Base-by-base conservation (phyloP, 805 yeast genomes). In the Cyberlindnera bimundalis region DNA sequence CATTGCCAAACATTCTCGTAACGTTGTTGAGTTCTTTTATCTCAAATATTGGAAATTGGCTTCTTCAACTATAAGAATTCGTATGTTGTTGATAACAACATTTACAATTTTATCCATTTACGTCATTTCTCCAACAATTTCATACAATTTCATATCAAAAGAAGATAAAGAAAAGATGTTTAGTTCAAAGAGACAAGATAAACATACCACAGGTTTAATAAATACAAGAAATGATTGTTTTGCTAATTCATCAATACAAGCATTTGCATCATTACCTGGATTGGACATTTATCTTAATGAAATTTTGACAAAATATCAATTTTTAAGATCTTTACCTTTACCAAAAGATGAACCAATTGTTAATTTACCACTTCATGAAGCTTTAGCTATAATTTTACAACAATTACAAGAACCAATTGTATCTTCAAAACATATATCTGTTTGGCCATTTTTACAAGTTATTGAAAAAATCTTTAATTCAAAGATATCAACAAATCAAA, bases 151-250 rank as follows among this genome's bases (percentile, higher is more conserved):
- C 34, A 38, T 45, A 27, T 35, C 51, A 2, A 40, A 51, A 34
- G 53, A 55, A 19, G 46, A 51, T 13, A 45, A 49, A 46, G 30
- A 41, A 28, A 48, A 46, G 41, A 59, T 56, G 64, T 55, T 61
- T 40, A 51, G 52, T 62, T 50, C 70, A 66, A 74, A 71, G 40
- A 66, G 93, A 56, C 79, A 83, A 7, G 91, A 84, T 50, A 81
- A 75, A 49, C 68, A 77, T 54, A 83, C 96, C 10, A 87, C 93
- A 0, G 97, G 97, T 3, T 66, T 91, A 33, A 71, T 81, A 50
- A 93, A 91, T 60, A 70, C 81, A 48, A 75, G 90, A 45, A 86
- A 87, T 50, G 96, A 89, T 59, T 91, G 99, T 61, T 91, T 87
- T 66, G 96, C 96, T 46, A 91, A 93, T 56, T 77, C 95, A 7